These are phyloP conservation scores for Hypoxylon sp. DNA, from an alignment of 2,329 filamentous ascomycete species.

Conservation along the genomic window DNA sequence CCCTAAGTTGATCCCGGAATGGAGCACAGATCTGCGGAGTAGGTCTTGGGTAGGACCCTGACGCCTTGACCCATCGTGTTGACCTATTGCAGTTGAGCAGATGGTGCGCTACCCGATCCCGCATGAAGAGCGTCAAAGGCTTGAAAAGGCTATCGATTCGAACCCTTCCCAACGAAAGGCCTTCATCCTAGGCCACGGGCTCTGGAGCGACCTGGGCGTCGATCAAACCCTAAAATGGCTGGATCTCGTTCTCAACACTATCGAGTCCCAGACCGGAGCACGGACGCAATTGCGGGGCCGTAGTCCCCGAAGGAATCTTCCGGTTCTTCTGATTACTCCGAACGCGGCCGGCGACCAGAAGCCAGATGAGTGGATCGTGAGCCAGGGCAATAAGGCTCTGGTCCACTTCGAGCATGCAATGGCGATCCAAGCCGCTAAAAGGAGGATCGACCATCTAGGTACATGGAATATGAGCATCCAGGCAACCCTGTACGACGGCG, in stretches of 20 bases:
- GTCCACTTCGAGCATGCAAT: slow-evolving; percentile 62
- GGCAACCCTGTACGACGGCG: slow-evolving; percentile 63
- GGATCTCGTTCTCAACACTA: slow-evolving; percentile 54
- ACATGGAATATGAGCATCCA: slow-evolving; percentile 68
- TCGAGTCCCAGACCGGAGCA: slow-evolving; percentile 47
- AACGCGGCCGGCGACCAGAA: slow-evolving; percentile 63
- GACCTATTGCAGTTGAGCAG: slow-evolving; percentile 56
- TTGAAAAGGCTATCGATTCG: slow-evolving; percentile 55
- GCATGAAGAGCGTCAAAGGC: slow-evolving; percentile 57
- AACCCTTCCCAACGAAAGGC: slow-evolving; percentile 56
- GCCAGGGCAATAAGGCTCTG: slow-evolving; percentile 64
- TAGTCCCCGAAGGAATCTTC: slow-evolving; percentile 37
- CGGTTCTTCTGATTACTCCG: slow-evolving; percentile 59
- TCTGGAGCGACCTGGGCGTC: slow-evolving; percentile 64
- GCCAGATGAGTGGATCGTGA: slow-evolving; percentile 62
- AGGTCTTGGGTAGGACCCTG: slow-evolving; percentile 22
- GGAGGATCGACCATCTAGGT: slow-evolving; percentile 62
- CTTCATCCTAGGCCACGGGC: slow-evolving; percentile 63
- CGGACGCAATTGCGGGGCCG: slow-evolving; percentile 40
- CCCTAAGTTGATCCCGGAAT: slow-evolving; percentile 52
- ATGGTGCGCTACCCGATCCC: slow-evolving; percentile 62
- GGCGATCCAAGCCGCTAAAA: slow-evolving; percentile 53
- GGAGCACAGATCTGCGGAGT: slow-evolving; percentile 51
- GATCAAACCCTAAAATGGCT: slow-evolving; percentile 60
- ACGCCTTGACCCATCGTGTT: slow-evolving; percentile 19